These are phyloP conservation scores for Geotrichum aggregatum DNA, from an alignment of 1,139 yeast species.

Conservation along the genomic window DNA sequence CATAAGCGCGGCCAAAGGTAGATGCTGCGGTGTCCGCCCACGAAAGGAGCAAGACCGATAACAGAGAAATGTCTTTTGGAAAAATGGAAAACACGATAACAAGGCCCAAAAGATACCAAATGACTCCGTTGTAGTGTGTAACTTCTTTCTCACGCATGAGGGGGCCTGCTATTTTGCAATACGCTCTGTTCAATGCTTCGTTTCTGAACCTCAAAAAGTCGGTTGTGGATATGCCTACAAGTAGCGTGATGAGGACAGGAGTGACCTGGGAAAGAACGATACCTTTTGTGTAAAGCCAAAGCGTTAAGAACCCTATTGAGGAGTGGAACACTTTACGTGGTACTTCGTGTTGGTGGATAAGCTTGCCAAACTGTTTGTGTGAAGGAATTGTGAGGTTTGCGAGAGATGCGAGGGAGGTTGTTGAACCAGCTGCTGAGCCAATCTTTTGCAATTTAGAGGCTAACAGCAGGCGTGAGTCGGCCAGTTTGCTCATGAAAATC, in stretches of 20 bases:
- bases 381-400: conserved; percentile 28
- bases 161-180: conserved; percentile 67
- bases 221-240: conserved; percentile 52
- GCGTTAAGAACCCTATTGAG: conserved; percentile 76
- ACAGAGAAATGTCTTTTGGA: conserved; percentile 75
- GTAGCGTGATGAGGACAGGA: conserved; percentile 49
- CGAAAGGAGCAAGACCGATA: conserved; percentile 74
- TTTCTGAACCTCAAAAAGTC: conserved; percentile 66
- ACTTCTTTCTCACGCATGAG: conserved; percentile 81
- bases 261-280: conserved; percentile 53
- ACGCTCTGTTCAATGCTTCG: conserved; percentile 56
- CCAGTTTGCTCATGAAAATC: too few species aligned
- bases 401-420: not conserved
- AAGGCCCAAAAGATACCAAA: conserved; percentile 80
- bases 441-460: too few species aligned
- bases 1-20: conserved; percentile 80
- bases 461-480: not conserved
- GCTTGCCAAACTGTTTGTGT: conserved; percentile 46
- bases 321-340: conserved; percentile 86
- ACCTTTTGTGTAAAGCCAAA: conserved; percentile 67
- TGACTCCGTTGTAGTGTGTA: conserved; percentile 66
- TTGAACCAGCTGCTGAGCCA: not conserved
- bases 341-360: conserved; percentile 73
- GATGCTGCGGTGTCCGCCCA: conserved; percentile 99
- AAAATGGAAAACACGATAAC: conserved; percentile 62